Evolutionary conservation across 2,329 filamentous ascomycete species (phyloP).

Genomic region (Clarireedia hainanense): DNA sequence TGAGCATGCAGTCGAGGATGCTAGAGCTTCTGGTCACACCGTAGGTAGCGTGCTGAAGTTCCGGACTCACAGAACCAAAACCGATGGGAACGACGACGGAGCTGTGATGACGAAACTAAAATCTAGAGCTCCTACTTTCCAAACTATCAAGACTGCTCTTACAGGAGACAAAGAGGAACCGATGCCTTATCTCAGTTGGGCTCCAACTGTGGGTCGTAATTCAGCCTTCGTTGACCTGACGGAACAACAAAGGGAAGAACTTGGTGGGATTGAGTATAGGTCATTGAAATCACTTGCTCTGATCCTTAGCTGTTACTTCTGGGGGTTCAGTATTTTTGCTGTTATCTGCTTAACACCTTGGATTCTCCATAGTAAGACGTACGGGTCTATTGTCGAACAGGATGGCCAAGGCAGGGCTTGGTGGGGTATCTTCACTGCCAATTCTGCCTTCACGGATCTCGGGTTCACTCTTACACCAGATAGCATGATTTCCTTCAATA

Average conservation of each 20-base stretch:
- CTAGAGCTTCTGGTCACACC: constrained; percentile 17
- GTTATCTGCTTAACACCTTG: constrained; percentile 70
- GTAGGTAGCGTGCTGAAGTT: constrained; percentile 31
- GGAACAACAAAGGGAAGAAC: constrained; percentile 85
- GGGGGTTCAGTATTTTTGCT: constrained; percentile 73
- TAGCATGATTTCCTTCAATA: constrained; percentile 86
- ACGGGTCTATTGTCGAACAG: constrained; percentile 54
- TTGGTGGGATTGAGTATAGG: constrained; percentile 94
- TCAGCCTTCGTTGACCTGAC: constrained; percentile 84
- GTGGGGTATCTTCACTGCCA: constrained; percentile 90
- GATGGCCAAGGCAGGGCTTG: constrained; percentile 61
- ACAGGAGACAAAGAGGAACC: constrained; percentile 39
- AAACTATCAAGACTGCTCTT: constrained; percentile 44
- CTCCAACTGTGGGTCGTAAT: constrained; percentile 86
- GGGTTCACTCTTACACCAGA: constrained; percentile 87
- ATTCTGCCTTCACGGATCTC: constrained; percentile 89
- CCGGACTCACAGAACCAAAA: constrained; percentile 35
- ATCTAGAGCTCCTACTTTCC: constrained; percentile 40
- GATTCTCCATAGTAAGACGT: constrained; percentile 59
- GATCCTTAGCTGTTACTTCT: constrained; percentile 72
- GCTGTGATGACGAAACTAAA: constrained; percentile 5
- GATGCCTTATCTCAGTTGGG: constrained; percentile 89
- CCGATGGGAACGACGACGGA: constrained; percentile 26
- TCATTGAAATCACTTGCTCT: constrained; percentile 78
- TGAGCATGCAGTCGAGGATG: constrained; percentile 28